phyloP scores from a whole-genome alignment of 1,284 basidiomycete genomes.

The Porogramme epimiltina region DNA sequence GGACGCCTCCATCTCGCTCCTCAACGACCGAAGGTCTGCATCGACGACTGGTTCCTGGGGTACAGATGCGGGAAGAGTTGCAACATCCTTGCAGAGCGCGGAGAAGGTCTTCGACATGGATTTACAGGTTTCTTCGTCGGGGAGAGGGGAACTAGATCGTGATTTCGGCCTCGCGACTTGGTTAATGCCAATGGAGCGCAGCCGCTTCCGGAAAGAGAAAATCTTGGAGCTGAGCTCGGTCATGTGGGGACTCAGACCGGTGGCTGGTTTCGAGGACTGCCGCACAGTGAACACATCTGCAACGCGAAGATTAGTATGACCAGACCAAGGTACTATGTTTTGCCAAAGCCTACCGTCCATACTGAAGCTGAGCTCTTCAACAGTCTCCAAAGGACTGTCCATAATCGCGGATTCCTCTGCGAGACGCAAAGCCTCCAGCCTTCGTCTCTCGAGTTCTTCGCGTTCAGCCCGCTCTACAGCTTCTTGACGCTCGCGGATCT shows the following conservation, averaged over 20 bases:
- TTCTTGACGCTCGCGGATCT: conserved; percentile 28
- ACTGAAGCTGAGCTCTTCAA: conserved; percentile 21
- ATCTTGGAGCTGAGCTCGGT: conserved; percentile 32
- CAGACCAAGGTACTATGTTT: neutral
- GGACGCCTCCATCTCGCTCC: conserved; percentile 56
- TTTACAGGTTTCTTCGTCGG: conserved; percentile 47
- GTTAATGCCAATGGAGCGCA: conserved; percentile 63
- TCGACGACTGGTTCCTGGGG: conserved; percentile 43
- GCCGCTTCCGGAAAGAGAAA: conserved; percentile 50
- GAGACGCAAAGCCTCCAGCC: conserved; percentile 14
- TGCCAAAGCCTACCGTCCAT: conserved; percentile 30
- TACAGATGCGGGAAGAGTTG: conserved; percentile 46
- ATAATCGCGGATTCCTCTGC: conserved; percentile 6
- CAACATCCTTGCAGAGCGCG: conserved; percentile 45
- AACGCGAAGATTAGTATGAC: neutral
- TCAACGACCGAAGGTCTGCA: conserved; percentile 61
- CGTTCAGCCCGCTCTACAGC: conserved; percentile 15
- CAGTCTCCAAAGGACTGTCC: conserved; percentile 21
- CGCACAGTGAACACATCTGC: conserved; percentile 61
- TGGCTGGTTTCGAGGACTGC: conserved; percentile 32
- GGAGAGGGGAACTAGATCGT: conserved; percentile 50
- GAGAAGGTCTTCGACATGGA: conserved; percentile 50
- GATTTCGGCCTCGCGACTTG: conserved; percentile 49
- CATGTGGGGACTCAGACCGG: conserved; percentile 25
- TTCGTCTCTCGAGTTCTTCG: conserved; percentile 21